Evolutionary conservation across 2,329 filamentous ascomycete genomes (phyloP).

Genomic region (Ceratocystis harringtonii): DNA sequence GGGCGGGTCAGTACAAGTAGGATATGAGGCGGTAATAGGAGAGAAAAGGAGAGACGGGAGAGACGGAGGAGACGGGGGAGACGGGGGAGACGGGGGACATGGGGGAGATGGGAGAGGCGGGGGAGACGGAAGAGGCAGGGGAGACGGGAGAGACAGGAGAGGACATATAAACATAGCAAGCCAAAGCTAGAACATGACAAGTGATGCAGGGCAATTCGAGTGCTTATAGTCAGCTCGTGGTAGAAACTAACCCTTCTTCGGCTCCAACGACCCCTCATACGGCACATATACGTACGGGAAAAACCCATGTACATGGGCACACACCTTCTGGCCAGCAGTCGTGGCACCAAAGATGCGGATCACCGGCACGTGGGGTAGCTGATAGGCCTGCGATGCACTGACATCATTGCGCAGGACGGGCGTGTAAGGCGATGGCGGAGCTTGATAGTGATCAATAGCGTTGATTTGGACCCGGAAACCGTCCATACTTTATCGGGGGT

Average conservation of each 20-base stretch:
- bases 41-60: background rate
- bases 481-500: background rate
- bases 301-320: conserved; percentile 86
- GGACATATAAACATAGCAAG: background rate
- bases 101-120: too few relatives aligned
- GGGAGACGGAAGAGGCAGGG: background rate
- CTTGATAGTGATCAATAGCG: conserved; percentile 89
- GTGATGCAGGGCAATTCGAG: background rate
- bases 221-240: background rate
- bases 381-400: conserved; percentile 41
- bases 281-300: conserved; percentile 93
- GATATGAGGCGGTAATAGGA: background rate
- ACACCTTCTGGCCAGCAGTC: conserved; percentile 89
- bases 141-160: background rate
- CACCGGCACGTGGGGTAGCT: conserved; percentile 63
- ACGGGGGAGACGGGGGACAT: too few relatives aligned
- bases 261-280: conserved; percentile 54
- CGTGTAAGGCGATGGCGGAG: conserved; percentile 62
- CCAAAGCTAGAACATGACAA: background rate
- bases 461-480: conserved; percentile 79
- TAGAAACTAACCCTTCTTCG: conserved; percentile 46
- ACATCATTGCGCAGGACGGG: conserved; percentile 57
- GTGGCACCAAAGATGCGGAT: conserved; percentile 86
- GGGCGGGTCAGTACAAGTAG: background rate
- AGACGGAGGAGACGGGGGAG: too few relatives aligned